Conservation (phyloP, 2,329 filamentous ascomycete species). For the Hypoxylon sp. region DNA sequence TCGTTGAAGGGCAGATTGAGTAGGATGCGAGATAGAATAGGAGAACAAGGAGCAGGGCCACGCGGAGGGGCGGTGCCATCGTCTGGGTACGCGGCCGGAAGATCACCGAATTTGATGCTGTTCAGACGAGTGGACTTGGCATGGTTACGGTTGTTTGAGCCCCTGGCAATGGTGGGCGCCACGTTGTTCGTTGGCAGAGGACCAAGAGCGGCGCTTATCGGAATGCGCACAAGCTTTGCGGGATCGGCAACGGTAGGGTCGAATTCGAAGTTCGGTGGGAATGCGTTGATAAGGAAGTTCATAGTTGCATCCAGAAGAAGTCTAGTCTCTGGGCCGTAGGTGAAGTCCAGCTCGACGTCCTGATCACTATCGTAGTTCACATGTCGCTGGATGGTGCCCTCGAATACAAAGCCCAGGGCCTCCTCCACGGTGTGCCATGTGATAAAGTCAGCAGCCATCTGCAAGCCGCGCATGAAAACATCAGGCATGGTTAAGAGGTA, state of each 20-base stretch:
- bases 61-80: slow-evolving; percentile 38
- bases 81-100: slow-evolving; percentile 53
- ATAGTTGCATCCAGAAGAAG: slow-evolving; percentile 63
- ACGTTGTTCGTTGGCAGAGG: slow-evolving; percentile 49
- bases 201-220: slow-evolving; percentile 50
- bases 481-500: slow-evolving; percentile 63
- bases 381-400: slow-evolving; percentile 50
- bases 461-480: slow-evolving; percentile 65
- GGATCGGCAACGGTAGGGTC: slow-evolving; percentile 55
- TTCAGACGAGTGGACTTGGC: slow-evolving; percentile 62
- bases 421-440: slow-evolving; percentile 70
- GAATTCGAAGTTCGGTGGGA: slow-evolving; percentile 68
- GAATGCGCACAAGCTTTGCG: slow-evolving; percentile 53
- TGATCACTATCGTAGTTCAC: slow-evolving; percentile 37
- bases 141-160: slow-evolving; percentile 46
- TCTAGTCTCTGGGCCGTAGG: slow-evolving; percentile 64
- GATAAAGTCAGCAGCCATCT: slow-evolving; percentile 65
- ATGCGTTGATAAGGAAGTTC: slow-evolving; percentile 67
- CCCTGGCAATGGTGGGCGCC: slow-evolving; percentile 50
- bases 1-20: slow-evolving; percentile 74
- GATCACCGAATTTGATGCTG: slow-evolving; percentile 76
- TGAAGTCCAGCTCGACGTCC: slow-evolving; percentile 48
- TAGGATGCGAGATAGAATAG: slow-evolving; percentile 70
- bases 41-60: slow-evolving; percentile 51
- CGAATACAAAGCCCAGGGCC: slow-evolving; percentile 65